Evolutionary conservation across 139 green algal genomes (phyloP), one percentile per base, ranked within the genome.

Genomic region (Klebsormidium nitens): DNA sequence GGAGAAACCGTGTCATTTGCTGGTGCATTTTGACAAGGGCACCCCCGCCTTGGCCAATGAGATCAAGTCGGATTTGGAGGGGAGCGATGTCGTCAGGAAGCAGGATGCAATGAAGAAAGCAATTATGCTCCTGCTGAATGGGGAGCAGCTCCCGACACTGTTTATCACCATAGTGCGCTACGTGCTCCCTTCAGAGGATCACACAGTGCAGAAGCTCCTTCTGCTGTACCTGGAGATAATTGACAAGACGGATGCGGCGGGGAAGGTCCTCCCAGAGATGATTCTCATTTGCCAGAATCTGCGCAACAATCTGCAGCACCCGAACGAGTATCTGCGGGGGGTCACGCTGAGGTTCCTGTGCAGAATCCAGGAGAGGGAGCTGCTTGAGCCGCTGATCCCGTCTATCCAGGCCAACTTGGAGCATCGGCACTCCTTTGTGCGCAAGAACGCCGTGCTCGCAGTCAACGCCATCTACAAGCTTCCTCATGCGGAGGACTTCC

Each of bases 281-380:
- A 99, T 99, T 74, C 85, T 99, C 2, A 97, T 99, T 67, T 99
- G 95, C 74, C 95, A 99, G 79, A 98, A 98, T 81, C 85, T 99
- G 64, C 81, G 95, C 29, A 99, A 99, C 86, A 99, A 97, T 84
- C 78, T 99, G 64, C 95, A 99, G 85, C 95, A 98, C 70, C 95
- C 95, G 17, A 99, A 99, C 74, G 95, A 99, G 83, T 99, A 96
- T 83, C 86, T 99, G 2, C 79, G 95, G 2, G 95, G 95, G 3
- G 86, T 91, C 35, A 97, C 94, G 5, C 85, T 98, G 56, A 76
- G 93, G 32, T 99, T 99, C 78, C 82, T 99, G 40, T 97, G 91
- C 82, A 82, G 95, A 23, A 93, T 99, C 57, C 72, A 80, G 40
- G 94, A 99, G 82, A 87, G 95, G 63, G 95, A 99, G 74, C 93